These are phyloP conservation scores for Leishmania tarentolae DNA, from an alignment of 208 protist species.

Conservation along the genomic window DNA sequence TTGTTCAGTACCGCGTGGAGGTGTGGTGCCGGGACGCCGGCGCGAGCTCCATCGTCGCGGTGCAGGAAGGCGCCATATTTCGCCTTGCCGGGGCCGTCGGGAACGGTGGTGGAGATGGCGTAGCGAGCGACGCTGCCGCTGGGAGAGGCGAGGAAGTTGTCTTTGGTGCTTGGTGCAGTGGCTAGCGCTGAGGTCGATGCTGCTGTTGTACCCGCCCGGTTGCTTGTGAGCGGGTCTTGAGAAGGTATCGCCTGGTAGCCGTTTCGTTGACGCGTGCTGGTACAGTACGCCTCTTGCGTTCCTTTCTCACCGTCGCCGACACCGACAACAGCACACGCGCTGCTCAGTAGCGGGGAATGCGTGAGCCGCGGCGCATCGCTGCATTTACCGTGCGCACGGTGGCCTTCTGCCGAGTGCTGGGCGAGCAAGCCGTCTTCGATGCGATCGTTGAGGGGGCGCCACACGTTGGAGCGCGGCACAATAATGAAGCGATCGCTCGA, in stretches of 20 bases:
- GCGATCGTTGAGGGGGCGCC: conserved; percentile 52
- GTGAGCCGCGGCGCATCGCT: background rate
- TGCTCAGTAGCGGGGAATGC: conserved; percentile 24
- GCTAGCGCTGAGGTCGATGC: background rate
- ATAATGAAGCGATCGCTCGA: conserved; percentile 59
- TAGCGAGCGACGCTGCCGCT: background rate
- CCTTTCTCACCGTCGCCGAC: background rate
- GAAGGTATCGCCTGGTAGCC: conserved; percentile 8
- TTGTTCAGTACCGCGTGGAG: conserved; percentile 34
- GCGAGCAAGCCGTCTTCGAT: conserved; percentile 17
- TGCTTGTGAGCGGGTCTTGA: background rate
- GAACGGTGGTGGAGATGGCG: background rate
- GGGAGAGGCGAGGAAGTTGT: background rate
- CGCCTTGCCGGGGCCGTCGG: conserved; percentile 23
- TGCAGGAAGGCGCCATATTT: conserved; percentile 58
- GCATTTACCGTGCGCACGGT: background rate
- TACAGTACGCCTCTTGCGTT: background rate
- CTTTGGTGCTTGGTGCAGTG: background rate
- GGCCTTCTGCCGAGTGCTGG: conserved; percentile 10
- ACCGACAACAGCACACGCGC: background rate
- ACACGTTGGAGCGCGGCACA: conserved; percentile 70
- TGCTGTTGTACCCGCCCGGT: background rate
- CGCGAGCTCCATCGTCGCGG: conserved; percentile 16
- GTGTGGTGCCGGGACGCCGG: conserved; percentile 5
- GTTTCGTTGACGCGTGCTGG: background rate